These are phyloP conservation scores for Lactarius akahatsu DNA, from an alignment of 768 basidiomycete genomes.

Conservation along the genomic window DNA sequence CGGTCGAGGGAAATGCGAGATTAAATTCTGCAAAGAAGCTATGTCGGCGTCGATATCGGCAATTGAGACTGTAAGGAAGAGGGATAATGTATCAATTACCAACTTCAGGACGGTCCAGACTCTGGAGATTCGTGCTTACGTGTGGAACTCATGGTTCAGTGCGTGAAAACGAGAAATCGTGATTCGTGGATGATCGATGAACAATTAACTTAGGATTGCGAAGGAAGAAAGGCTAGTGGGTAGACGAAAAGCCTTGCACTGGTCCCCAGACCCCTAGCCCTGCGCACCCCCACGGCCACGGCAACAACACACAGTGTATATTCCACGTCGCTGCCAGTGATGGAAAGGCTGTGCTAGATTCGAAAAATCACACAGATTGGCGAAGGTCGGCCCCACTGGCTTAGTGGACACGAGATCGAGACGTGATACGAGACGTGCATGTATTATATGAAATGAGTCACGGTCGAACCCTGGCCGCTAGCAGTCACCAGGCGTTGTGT, in stretches of 20 bases:
- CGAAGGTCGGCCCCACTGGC: too few species aligned
- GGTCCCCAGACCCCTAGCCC: too few species aligned
- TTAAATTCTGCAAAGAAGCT: not conserved
- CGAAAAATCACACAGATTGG: not conserved
- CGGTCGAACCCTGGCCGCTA: too few species aligned
- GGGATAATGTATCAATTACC: not conserved
- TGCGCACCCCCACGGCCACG: too few species aligned
- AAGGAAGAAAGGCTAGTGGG: not conserved
- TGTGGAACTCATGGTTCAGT: not conserved
- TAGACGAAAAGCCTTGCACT: not conserved
- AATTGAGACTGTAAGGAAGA: not conserved
- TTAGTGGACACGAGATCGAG: too few species aligned
- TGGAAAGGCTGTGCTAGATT: not conserved
- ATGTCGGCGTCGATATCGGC: not conserved
- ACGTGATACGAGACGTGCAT: too few species aligned
- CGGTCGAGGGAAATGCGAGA: not conserved
- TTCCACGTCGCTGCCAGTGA: not conserved
- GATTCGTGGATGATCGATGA: not conserved
- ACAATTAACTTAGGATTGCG: not conserved
- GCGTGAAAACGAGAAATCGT: not conserved
- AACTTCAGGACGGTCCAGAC: not conserved
- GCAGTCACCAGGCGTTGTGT: too few species aligned
- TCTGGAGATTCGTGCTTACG: not conserved
- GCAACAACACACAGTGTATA: too few species aligned
- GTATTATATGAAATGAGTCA: too few species aligned